A percentile compares a stretch with the other conserved stretches of the same genome.
Conservation (phyloP, 2,329 filamentous ascomycete species). For the Penicillium sp. region DNA sequence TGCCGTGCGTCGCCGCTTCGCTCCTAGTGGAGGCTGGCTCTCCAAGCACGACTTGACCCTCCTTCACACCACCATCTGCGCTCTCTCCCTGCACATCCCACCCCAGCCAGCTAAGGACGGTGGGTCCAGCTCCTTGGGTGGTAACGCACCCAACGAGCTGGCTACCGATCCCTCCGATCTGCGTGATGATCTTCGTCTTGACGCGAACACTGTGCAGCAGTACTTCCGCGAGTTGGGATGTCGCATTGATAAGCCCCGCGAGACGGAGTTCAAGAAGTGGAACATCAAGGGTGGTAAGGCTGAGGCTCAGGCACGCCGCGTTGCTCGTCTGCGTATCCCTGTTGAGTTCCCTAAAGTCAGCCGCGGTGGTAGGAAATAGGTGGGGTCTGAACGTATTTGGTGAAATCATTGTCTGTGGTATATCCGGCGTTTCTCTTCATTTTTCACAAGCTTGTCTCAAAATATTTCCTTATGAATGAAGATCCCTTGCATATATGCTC, state of each 20-base stretch:
- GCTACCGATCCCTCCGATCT: slow-evolving; percentile 47
- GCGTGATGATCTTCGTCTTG: slow-evolving; percentile 44
- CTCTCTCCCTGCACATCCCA: slow-evolving; percentile 46
- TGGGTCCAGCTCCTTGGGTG: slow-evolving; percentile 34
- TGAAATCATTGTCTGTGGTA: slow-evolving; percentile 16
- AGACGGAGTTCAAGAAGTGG: slow-evolving; percentile 43
- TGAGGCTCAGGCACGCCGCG: slow-evolving; percentile 49
- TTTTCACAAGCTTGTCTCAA: not conserved
- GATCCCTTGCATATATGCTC: slow-evolving; percentile 4
- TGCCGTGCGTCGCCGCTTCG: slow-evolving; percentile 42
- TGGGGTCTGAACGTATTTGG: slow-evolving; percentile 1
- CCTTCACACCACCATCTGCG: slow-evolving; percentile 47
- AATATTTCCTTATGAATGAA: slow-evolving; percentile 14
- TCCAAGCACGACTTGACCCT: slow-evolving; percentile 42
- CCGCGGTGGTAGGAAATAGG: slow-evolving; percentile 36
- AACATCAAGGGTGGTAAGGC: slow-evolving; percentile 59
- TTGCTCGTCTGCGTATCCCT: slow-evolving; percentile 74
- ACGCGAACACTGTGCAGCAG: slow-evolving; percentile 35
- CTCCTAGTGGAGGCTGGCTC: slow-evolving; percentile 35
- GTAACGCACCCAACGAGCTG: slow-evolving; percentile 37
- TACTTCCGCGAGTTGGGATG: slow-evolving; percentile 50
- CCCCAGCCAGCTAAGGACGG: slow-evolving; percentile 40
- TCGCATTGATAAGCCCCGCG: slow-evolving; percentile 40
- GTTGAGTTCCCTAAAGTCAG: slow-evolving; percentile 73
- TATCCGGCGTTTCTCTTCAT: slow-evolving; percentile 16